Evolutionary conservation across 2,329 filamentous ascomycete genomes (phyloP), one percentile per base, ranked within the genome.

Genomic region (Tolypocladium ovalisporum): DNA sequence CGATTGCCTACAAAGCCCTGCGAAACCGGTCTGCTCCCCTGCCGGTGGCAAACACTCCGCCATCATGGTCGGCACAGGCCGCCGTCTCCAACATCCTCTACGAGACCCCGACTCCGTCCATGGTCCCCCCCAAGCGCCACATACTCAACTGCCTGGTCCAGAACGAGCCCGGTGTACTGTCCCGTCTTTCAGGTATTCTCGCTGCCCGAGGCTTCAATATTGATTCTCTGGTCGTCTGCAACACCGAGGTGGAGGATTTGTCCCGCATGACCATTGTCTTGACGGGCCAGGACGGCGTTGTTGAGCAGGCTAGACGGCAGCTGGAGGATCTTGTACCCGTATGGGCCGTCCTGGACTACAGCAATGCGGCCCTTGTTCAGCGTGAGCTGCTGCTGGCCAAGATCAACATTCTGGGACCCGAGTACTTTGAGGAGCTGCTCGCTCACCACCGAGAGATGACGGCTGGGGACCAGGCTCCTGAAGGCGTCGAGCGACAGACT

Each of bases 231-330:
- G 94, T 99, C 57, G 94, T 99, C 60, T 99, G 94, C 79, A 94
- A 89, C 75, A 99, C 94, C 61, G 94, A 99, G 75, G 92, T 99
- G 32, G 89, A 93, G 66, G 94, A 99, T 68, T 81, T 99, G 56
- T 96, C 90, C 37, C 91, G 94, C 70, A 99, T 99, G 94, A 99
- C 94, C 58, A 97, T 99, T 68, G 94, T 99, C 63, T 81, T 99
- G 55, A 91, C 91, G 57, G 94, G 94, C 17, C 92, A 97, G 75
- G 94, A 97, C 67, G 93, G 93, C 56, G 93, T 97, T 39, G 91
- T 99, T 34, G 94, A 99, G 80, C 94, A 99, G 77, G 94, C 94
- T 57, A 85, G 94, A 62, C 83, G 94, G 62, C 94, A 99, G 76
- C 79, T 99, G 57, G 94, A 99, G 75, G 94, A 99, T 68, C 79